A percentile compares a stretch with the other conserved stretches of the same genome.
These are phyloP conservation scores for Mycoemilia scoparia DNA, from an alignment of 192 early-diverging fungal species.

Conservation along the genomic window DNA sequence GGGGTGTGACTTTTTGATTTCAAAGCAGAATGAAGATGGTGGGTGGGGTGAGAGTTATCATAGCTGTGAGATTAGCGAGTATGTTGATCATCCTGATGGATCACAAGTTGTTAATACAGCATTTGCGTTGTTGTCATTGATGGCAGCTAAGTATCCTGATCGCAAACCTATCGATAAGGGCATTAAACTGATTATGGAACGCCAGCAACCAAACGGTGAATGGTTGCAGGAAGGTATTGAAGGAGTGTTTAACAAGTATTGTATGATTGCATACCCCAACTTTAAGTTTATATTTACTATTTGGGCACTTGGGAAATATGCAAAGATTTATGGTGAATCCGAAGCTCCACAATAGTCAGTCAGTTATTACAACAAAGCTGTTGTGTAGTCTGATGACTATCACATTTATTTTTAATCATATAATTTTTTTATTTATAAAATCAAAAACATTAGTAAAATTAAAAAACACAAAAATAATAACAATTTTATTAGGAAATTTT, in stretches of 20 bases:
- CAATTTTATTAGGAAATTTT: no score
- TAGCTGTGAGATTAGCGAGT: conserved; percentile 26
- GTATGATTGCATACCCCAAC: conserved; percentile 75
- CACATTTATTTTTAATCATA: no score
- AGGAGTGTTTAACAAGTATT: conserved; percentile 93
- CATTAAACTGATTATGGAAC: conserved; percentile 50
- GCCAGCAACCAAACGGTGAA: conserved; percentile 80
- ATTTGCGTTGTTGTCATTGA: conserved; percentile 70
- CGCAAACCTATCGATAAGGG: conserved; percentile 41
- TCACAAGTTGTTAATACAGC: conserved; percentile 89
- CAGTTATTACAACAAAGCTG: no score
- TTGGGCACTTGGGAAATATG: conserved; percentile 79
- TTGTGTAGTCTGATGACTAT: no score
- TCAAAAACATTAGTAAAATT: no score
- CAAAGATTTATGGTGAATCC: conserved; percentile 49
- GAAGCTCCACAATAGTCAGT: no score
- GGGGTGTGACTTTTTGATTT: conserved; percentile 82
- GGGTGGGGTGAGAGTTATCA: conserved; percentile 97
- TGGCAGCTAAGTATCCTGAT: conserved; percentile 78
- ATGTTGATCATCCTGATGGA: conserved; percentile 25
- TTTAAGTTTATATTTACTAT: conserved; percentile 86
- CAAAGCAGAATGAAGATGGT: conserved; percentile 76
- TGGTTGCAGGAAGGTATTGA: conserved; percentile 96
- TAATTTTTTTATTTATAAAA: no score
- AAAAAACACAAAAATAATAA: no score